A percentile compares a stretch with the other conserved stretches of the same genome.
These are phyloP conservation scores for Nemania diffusa DNA, from an alignment of 2,329 filamentous ascomycete species.

Conservation along the genomic window DNA sequence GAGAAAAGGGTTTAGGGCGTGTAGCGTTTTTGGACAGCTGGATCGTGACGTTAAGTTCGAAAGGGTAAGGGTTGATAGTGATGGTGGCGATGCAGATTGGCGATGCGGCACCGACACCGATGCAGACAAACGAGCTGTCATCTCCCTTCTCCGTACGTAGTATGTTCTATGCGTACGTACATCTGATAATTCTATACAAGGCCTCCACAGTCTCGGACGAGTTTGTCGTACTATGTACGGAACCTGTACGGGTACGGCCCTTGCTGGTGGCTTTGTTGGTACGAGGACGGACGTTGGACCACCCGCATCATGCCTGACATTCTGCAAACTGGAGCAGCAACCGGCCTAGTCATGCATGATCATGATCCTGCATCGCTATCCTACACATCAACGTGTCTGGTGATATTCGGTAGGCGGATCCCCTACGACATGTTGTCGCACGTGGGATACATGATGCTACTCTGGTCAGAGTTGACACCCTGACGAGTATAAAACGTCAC, in stretches of 20 bases:
- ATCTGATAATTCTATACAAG: background rate
- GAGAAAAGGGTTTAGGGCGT: background rate
- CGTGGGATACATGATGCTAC: background rate
- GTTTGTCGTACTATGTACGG: constrained; percentile 30
- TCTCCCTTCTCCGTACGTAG: background rate
- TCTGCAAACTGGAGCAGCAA: background rate
- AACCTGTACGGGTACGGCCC: constrained; percentile 18
- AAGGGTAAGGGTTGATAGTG: background rate
- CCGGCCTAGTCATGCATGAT: constrained; percentile 17
- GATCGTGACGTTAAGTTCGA: background rate
- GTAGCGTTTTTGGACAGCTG: background rate
- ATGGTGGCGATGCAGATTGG: background rate
- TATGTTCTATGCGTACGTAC: no score
- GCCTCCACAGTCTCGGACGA: constrained; percentile 20
- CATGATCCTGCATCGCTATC: background rate
- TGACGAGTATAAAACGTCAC: constrained; percentile 11
- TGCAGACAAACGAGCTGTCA: background rate
- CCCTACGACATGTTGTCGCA: background rate
- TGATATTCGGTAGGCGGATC: constrained; percentile 9
- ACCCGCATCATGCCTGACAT: constrained; percentile 15
- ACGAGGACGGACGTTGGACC: constrained; percentile 8
- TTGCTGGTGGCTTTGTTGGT: constrained; percentile 7
- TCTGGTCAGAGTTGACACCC: background rate
- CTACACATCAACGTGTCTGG: background rate
- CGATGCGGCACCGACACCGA: background rate